Evolutionary conservation across 148 eudicot genomes (phyloP), one percentile per base, ranked within the genome.

Genomic region (Vaccinium corymbosum): DNA sequence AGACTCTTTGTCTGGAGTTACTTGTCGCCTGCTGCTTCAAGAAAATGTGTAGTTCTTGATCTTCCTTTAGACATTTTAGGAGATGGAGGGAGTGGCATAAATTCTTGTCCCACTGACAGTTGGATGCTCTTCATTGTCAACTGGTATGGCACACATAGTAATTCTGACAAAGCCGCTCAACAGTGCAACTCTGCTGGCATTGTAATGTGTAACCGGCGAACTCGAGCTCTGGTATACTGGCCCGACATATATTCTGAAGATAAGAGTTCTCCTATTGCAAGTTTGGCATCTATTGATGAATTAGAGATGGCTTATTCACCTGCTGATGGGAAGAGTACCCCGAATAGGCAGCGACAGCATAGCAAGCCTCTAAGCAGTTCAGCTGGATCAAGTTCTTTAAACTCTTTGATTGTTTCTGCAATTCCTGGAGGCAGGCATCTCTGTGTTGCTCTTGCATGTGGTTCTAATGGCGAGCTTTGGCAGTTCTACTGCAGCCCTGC

Each of bases 1-100:
- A 91, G 84, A 84, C 92, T 96, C 86, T 94, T 93, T 86, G 82
- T 91, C 51, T 96, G 99, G 99, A 92, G 91, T 86, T 93, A 90
- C 85, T 86, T 94, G 51, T 89, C 95, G 79, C 88, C 94, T 82
- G 90, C 98, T 82, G 92, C 95, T 87, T 90, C 98, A 64, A 90
- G 90, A 82, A 94, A 87, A 83, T 96, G 97, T 87, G 81, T 90
- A 51, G 84, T 87, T 87, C 95, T 96, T 85, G 92, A 93, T 85
- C 85, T 96, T 88, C 97, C 98, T 61, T 74, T 90, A 2, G 83
- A 81, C 68, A 51, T 86, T 78, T 78, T 80, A 64, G 90, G 84
- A 81, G 86, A 75, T 76, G 86, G 84, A 87, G 85, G 86, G 86
- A 80, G 59, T 46, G 87, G 81, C 81, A 79, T 56, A 88, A 88